These are phyloP conservation scores for Lachancea mirantina DNA, from an alignment of 805 yeast species.

Conservation along the genomic window DNA sequence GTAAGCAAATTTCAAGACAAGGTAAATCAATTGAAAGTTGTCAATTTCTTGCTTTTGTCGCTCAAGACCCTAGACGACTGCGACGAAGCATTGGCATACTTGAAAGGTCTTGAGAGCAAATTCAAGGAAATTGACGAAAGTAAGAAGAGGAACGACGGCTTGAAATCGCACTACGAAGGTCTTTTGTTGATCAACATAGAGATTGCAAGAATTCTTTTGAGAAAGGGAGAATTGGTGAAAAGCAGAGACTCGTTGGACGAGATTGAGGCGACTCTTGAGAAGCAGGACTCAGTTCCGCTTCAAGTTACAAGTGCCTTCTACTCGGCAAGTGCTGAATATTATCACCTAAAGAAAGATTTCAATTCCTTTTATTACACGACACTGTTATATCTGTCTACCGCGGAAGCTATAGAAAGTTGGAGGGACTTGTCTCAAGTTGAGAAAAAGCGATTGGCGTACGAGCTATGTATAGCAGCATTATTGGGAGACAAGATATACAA, in stretches of 20 bases:
- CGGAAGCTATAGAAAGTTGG: constrained; percentile 36
- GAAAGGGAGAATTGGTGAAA: constrained; percentile 45
- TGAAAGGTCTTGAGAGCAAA: constrained; percentile 39
- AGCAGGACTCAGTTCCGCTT: constrained; percentile 46
- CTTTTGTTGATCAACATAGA: constrained; percentile 56
- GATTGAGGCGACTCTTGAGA: constrained; percentile 51
- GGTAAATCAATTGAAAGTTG: constrained; percentile 71
- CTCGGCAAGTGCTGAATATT: constrained; percentile 68
- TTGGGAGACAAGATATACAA: constrained; percentile 89
- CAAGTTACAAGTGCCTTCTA: constrained; percentile 78
- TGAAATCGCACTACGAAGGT: constrained; percentile 45
- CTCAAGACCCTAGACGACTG: constrained; percentile 37
- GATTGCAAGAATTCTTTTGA: constrained; percentile 63
- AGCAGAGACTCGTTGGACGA: constrained; percentile 64
- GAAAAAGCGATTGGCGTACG: constrained; percentile 54
- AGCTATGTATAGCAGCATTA: constrained; percentile 77
- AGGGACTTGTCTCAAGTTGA: constrained; percentile 19
- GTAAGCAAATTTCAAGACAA: constrained; percentile 58
- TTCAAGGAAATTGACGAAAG: constrained; percentile 35
- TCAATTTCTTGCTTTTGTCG: constrained; percentile 60
- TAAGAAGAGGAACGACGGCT: constrained; percentile 31
- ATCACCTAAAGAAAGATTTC: constrained; percentile 69
- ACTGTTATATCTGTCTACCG: constrained; percentile 73
- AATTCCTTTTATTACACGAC: constrained; percentile 76
- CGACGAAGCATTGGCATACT: constrained; percentile 45